phyloP scores from a whole-genome alignment of 1,284 basidiomycete genomes.

The Microbotryomycetes sp. region DNA sequence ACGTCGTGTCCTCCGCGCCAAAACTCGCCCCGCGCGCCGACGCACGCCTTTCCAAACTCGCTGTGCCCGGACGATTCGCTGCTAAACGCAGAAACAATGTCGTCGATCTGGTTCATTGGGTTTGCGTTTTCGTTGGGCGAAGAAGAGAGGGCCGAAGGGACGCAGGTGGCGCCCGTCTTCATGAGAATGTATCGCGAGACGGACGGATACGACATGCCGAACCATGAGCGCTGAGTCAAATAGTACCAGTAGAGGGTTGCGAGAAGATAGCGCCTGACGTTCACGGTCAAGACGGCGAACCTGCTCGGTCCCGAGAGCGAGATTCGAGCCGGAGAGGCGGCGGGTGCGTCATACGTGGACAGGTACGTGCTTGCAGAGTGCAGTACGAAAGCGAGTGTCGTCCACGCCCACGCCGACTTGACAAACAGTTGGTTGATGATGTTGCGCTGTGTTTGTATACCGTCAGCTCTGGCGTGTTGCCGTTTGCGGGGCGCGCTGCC shows the following conservation, averaged over 20 bases:
- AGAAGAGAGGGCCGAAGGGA: conserved; percentile 39
- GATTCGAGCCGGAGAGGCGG: not conserved
- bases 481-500: too few relatives aligned
- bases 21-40: conserved; percentile 25
- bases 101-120: not conserved
- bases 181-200: conserved; percentile 66
- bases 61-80: not conserved
- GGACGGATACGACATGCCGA: conserved; percentile 54
- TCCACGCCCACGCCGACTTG: conserved; percentile 90
- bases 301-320: not conserved
- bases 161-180: conserved; percentile 74
- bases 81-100: not conserved
- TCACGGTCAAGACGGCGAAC: conserved; percentile 6
- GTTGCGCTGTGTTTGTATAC: conserved; percentile 52
- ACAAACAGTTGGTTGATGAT: conserved; percentile 77
- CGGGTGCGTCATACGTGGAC: not conserved
- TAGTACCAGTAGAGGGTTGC: conserved; percentile 63
- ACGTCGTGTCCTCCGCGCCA: conserved; percentile 77
- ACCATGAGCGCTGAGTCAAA: conserved; percentile 54
- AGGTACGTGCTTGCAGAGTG: conserved; percentile 50
- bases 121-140: not conserved
- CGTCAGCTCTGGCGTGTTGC: not conserved
- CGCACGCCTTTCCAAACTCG: not conserved
- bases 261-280: conserved; percentile 53
- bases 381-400: conserved; percentile 58